phyloP scores from a whole-genome alignment of 495 filamentous ascomycete species.

The Halenospora varia region DNA sequence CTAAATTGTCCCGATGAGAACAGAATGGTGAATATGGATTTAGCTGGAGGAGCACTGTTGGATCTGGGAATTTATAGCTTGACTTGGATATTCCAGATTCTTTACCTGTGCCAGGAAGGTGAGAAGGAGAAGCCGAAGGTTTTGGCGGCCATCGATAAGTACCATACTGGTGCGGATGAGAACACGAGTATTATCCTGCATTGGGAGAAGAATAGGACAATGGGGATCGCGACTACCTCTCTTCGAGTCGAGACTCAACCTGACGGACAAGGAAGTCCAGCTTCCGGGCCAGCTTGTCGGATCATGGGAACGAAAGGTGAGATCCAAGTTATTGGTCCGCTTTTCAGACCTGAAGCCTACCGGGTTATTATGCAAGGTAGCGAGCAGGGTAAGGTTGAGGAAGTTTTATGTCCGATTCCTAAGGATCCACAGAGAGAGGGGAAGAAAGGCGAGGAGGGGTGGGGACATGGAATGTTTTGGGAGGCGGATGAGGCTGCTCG shows the following conservation, averaged over 20 bases:
- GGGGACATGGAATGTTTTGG: constrained; percentile 88
- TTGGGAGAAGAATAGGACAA: constrained; percentile 63
- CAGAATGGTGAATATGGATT: constrained; percentile 81
- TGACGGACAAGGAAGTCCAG: constrained; percentile 58
- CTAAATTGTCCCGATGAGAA: constrained; percentile 50
- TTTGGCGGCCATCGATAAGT: constrained; percentile 66
- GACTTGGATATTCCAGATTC: constrained; percentile 90
- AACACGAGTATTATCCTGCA: constrained; percentile 71
- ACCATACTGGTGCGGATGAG: constrained; percentile 36
- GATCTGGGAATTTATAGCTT: constrained; percentile 87
- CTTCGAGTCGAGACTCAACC: constrained; percentile 52
- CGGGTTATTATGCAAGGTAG: constrained; percentile 41
- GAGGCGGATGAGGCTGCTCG: constrained; percentile 88
- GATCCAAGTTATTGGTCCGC: constrained; percentile 73
- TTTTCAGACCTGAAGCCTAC: constrained; percentile 66
- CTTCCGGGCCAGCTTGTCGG: constrained; percentile 63
- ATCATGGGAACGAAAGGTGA: constrained; percentile 87
- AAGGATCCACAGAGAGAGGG: constrained; percentile 37
- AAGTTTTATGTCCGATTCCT: constrained; percentile 62
- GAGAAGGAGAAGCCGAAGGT: constrained; percentile 40
- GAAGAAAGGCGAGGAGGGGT: constrained; percentile 36
- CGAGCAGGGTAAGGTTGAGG: constrained; percentile 39
- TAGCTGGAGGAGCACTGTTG: constrained; percentile 80
- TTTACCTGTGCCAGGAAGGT: constrained; percentile 55
- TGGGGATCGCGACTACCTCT: constrained; percentile 75